These are phyloP conservation scores for Linanthus parryae DNA, from an alignment of 148 eudicot genomes.

Conservation along the genomic window DNA sequence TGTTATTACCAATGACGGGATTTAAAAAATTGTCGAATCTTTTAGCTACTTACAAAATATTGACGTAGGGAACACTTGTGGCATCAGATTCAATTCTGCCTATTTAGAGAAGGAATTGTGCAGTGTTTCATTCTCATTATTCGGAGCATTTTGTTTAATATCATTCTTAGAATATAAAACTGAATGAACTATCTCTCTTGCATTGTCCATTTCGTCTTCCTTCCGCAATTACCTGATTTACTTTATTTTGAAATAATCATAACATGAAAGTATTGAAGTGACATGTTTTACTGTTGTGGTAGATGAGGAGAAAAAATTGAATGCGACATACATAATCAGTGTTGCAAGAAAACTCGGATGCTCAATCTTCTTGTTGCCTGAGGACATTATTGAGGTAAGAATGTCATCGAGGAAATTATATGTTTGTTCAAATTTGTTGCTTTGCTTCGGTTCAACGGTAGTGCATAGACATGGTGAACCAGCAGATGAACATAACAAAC, in stretches of 20 bases:
- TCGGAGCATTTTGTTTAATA: too few species aligned
- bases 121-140: not conserved
- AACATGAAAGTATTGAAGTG: not conserved
- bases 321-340: constrained; percentile 94
- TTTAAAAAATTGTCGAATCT: too few species aligned
- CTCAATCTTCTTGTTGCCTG: constrained; percentile 88
- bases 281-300: constrained; percentile 3
- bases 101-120: not conserved
- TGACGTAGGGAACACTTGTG: too few species aligned
- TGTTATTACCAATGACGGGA: too few species aligned
- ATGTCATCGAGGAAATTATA: too few species aligned
- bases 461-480: too few species aligned
- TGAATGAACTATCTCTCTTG: not conserved
- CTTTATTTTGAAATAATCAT: not conserved
- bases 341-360: constrained; percentile 97
- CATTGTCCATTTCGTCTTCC: not conserved
- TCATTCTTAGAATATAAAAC: not conserved
- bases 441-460: too few species aligned
- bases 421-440: too few species aligned
- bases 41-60: too few species aligned
- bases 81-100: too few species aligned
- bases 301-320: constrained; percentile 94
- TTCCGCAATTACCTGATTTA: not conserved
- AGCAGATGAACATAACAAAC: too few species aligned
- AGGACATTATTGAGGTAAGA: constrained; percentile 91